These are phyloP conservation scores for Microcos paniculata DNA, from an alignment of 345 rosid species.

Conservation along the genomic window DNA sequence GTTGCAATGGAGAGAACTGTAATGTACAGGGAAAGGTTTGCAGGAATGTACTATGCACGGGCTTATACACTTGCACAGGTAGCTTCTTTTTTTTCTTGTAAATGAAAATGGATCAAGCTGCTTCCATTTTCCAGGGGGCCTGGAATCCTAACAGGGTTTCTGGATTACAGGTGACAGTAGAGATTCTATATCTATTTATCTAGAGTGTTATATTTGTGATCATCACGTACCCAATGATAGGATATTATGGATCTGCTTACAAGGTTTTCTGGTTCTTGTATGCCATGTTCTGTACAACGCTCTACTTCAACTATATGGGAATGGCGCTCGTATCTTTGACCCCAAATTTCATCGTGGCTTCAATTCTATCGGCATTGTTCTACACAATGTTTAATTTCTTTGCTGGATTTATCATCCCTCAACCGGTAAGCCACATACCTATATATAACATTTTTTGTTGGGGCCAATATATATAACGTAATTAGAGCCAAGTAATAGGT, in stretches of 20 bases:
- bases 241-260: constrained; percentile 29
- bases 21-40: constrained; percentile 74
- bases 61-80: constrained; percentile 72
- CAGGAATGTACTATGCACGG: constrained; percentile 79
- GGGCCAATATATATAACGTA: too few species aligned
- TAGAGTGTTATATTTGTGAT: constrained; percentile 23
- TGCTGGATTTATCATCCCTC: constrained; percentile 34
- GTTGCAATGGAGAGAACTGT: constrained; percentile 62
- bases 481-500: too few species aligned
- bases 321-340: constrained; percentile 37
- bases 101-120: too few species aligned
- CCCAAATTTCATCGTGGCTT: constrained; percentile 33
- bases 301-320: constrained; percentile 31
- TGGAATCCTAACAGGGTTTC: neutral
- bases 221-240: constrained; percentile 33
- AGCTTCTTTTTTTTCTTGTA: too few species aligned
- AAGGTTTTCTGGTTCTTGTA: constrained; percentile 37
- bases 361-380: constrained; percentile 26
- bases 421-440: constrained; percentile 30
- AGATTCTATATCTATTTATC: constrained; percentile 25
- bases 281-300: constrained; percentile 18
- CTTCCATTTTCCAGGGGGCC: too few species aligned
- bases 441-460: too few species aligned
- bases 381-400: constrained; percentile 33
- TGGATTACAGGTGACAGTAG: constrained; percentile 19